Conservation (phyloP, 345 rosid genomes). For the Ceriops zippeliana region DNA sequence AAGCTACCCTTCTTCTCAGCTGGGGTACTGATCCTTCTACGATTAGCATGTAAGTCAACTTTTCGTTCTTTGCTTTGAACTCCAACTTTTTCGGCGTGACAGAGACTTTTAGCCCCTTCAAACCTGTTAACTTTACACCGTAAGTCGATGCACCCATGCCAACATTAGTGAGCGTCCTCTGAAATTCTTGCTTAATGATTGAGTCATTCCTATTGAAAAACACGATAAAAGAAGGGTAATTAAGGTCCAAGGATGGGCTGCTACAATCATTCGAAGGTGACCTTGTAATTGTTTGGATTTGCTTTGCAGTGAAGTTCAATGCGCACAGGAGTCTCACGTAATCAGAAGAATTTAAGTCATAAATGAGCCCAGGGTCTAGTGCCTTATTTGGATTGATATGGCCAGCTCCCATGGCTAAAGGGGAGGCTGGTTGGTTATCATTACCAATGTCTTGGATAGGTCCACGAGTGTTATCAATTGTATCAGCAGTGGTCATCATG, state of each 20-base stretch:
- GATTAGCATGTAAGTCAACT: constrained; percentile 37
- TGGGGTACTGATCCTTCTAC: constrained; percentile 30
- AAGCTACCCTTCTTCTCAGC: constrained; percentile 11
- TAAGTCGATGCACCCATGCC: constrained; percentile 37
- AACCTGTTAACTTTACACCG: constrained; percentile 22
- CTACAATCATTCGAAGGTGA: constrained; percentile 40
- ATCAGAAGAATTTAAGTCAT: constrained; percentile 38
- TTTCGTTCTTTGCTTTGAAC: constrained; percentile 41
- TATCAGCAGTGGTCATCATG: constrained; percentile 49
- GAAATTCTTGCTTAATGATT: constrained; percentile 22
- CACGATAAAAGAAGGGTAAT: constrained; percentile 60
- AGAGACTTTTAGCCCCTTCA: constrained; percentile 30
- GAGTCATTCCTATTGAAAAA: constrained; percentile 18
- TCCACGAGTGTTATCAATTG: constrained; percentile 23
- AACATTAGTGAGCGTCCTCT: constrained; percentile 53
- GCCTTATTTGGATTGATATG: constrained; percentile 56
- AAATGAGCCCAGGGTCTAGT: constrained; percentile 52
- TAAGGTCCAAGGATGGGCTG: constrained; percentile 39
- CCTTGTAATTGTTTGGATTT: constrained; percentile 44
- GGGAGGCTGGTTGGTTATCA: constrained; percentile 25
- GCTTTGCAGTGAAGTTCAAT: constrained; percentile 38
- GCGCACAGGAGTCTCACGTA: constrained; percentile 48
- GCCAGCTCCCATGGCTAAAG: constrained; percentile 54
- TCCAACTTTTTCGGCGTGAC: constrained; percentile 37
- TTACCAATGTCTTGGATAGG: constrained; percentile 26